These are phyloP conservation scores for Cicer chorassanicum DNA, from an alignment of 306 rosid genomes.

Conservation along the genomic window DNA sequence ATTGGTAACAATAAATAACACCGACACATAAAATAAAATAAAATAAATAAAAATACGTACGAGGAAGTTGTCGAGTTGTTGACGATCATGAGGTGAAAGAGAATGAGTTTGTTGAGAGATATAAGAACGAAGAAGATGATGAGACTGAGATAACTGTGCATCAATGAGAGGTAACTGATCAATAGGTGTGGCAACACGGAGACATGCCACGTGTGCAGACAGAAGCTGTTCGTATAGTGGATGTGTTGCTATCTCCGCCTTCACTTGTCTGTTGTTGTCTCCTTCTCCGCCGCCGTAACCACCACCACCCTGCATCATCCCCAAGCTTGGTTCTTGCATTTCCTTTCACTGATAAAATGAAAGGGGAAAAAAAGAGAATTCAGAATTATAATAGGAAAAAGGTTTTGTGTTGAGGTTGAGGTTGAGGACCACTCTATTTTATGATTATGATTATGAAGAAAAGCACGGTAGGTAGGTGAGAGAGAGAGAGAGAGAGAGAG, in stretches of 20 bases:
- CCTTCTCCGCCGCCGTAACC: slow-evolving; percentile 43
- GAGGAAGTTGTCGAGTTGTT: slow-evolving; percentile 88
- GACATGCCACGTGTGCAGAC: slow-evolving; percentile 84
- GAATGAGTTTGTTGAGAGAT: slow-evolving; percentile 67
- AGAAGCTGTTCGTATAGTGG: slow-evolving; percentile 88
- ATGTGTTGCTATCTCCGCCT: slow-evolving; percentile 89
- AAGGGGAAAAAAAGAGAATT: not conserved
- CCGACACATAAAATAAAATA: too few species aligned
- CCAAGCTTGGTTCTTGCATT: slow-evolving; percentile 83
- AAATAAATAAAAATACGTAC: slow-evolving; percentile 38
- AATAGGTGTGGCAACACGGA: slow-evolving; percentile 94
- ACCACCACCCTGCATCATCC: slow-evolving; percentile 62
- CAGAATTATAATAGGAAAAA: slow-evolving; percentile 21
- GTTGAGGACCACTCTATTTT: slow-evolving; percentile 56
- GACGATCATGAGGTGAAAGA: slow-evolving; percentile 82
- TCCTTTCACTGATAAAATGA: not conserved
- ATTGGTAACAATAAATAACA: not conserved
- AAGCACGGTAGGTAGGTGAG: not conserved
- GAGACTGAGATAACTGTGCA: slow-evolving; percentile 88
- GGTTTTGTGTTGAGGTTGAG: slow-evolving; percentile 13
- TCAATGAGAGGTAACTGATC: slow-evolving; percentile 92
- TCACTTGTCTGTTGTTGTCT: slow-evolving; percentile 50
- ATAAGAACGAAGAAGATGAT: slow-evolving; percentile 77
- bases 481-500: not conserved
- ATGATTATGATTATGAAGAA: slow-evolving; percentile 23